Evolutionary conservation across 306 rosid species (phyloP).

Genomic region (Notholithocarpus densiflorus): DNA sequence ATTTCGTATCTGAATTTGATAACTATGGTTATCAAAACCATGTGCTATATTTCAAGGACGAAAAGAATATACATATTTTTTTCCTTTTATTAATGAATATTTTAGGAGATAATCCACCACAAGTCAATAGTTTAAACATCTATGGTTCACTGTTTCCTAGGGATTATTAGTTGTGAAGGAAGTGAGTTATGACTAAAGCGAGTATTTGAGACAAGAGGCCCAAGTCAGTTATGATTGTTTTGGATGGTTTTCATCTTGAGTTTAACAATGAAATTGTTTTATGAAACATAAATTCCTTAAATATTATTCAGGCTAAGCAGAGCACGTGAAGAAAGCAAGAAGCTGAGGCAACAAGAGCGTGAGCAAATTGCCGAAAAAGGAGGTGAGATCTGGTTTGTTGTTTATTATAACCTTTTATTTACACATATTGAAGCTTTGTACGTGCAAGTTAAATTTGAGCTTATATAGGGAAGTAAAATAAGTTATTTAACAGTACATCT

Average conservation of each 20-base stretch:
- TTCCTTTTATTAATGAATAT: not conserved
- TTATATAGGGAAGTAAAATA: no score
- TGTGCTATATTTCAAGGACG: no score
- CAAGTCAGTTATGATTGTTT: not conserved
- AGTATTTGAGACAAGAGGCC: not conserved
- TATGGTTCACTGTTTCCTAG: not conserved
- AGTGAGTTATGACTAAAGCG: no score
- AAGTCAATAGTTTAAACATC: not conserved
- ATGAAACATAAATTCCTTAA: constrained; percentile 1
- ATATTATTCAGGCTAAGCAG: constrained; percentile 77
- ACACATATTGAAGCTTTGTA: not conserved
- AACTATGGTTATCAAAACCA: not conserved
- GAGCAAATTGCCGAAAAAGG: constrained; percentile 80
- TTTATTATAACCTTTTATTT: constrained; percentile 15
- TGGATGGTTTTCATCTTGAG: not conserved
- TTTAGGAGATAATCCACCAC: not conserved
- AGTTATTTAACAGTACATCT: no score
- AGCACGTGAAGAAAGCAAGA: constrained; percentile 96
- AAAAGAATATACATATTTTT: no score
- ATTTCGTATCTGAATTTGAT: not conserved
- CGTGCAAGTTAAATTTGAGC: no score
- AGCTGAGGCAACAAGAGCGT: constrained; percentile 80
- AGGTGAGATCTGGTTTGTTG: constrained; percentile 82
- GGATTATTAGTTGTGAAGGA: not conserved
- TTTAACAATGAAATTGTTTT: constrained; percentile 1